These are phyloP conservation scores for Penicillium canescens DNA, from an alignment of 495 filamentous ascomycete genomes.

Conservation along the genomic window DNA sequence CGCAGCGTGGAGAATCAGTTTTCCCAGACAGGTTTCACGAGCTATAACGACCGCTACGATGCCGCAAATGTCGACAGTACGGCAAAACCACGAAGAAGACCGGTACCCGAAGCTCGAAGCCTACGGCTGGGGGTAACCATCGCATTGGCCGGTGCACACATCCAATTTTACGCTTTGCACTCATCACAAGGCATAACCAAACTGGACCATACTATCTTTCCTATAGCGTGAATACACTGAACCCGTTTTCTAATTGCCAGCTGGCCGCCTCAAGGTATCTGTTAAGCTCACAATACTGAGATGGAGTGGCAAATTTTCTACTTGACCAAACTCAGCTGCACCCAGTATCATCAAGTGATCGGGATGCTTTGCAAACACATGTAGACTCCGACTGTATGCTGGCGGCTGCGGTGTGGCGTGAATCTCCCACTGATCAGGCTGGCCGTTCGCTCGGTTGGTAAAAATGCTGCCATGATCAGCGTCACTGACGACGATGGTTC, in stretches of 20 bases:
- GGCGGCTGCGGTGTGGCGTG: slow-evolving; percentile 34
- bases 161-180: too few species aligned
- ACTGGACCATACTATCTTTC: too few species aligned
- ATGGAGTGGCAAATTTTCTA: slow-evolving; percentile 6
- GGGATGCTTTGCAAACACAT: slow-evolving; percentile 9
- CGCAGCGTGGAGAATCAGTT: too few species aligned
- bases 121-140: too few species aligned
- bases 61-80: too few species aligned
- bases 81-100: too few species aligned
- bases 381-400: slow-evolving; percentile 10
- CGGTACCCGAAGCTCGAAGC: too few species aligned
- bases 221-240: too few species aligned
- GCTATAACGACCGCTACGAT: too few species aligned
- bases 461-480: slow-evolving; percentile 47
- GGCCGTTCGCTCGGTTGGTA: slow-evolving; percentile 46
- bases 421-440: slow-evolving; percentile 48
- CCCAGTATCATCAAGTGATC: slow-evolving; percentile 13
- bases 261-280: slow-evolving; percentile 7
- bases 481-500: slow-evolving; percentile 52
- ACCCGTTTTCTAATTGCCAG: neutral
- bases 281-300: slow-evolving; percentile 9
- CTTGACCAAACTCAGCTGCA: slow-evolving; percentile 8
- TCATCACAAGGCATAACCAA: too few species aligned
- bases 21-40: too few species aligned
- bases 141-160: too few species aligned